A percentile compares a stretch with the other conserved stretches of the same genome.
Evolutionary conservation across 306 rosid genomes (phyloP).

Genomic region (Albizia julibrissin): DNA sequence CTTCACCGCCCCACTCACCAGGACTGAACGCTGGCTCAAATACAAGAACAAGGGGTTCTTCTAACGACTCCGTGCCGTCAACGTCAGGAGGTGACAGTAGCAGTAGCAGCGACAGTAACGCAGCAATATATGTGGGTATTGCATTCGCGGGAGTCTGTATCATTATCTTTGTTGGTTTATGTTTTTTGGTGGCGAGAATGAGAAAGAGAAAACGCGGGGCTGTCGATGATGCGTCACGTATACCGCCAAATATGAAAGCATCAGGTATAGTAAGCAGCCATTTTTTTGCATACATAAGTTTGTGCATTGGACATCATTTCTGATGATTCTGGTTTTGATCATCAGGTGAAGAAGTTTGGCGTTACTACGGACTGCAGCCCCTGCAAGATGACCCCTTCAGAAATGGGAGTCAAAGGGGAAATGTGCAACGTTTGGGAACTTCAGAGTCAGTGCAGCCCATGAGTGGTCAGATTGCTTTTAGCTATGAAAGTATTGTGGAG

Average conservation of each 20-base stretch:
- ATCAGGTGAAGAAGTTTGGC: constrained; percentile 57
- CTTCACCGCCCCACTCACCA: not conserved
- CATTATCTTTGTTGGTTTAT: constrained; percentile 46
- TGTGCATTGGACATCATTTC: constrained; percentile 13
- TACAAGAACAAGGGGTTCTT: constrained; percentile 7
- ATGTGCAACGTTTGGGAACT: constrained; percentile 30
- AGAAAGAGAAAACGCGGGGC: constrained; percentile 44
- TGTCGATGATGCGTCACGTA: constrained; percentile 29
- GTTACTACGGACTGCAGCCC: constrained; percentile 49
- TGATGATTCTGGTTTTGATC: constrained; percentile 19
- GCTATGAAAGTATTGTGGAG: constrained; percentile 70
- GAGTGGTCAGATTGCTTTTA: constrained; percentile 50
- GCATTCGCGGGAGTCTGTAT: constrained; percentile 54
- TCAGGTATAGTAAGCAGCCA: constrained; percentile 41
- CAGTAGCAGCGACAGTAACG: not conserved
- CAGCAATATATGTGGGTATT: constrained; percentile 48
- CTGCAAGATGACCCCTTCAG: constrained; percentile 38
- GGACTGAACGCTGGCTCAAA: not conserved
- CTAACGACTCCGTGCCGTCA: constrained; percentile 19
- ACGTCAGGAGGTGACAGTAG: not conserved
- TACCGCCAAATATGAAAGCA: constrained; percentile 40
- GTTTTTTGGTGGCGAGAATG: constrained; percentile 33
- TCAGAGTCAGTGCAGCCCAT: constrained; percentile 44
- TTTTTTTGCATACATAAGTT: not conserved
- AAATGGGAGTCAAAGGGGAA: constrained; percentile 49